A percentile compares a stretch with the other conserved stretches of the same genome.
phyloP scores from a whole-genome alignment of 1,284 basidiomycete species.

The Agaricales sp. region DNA sequence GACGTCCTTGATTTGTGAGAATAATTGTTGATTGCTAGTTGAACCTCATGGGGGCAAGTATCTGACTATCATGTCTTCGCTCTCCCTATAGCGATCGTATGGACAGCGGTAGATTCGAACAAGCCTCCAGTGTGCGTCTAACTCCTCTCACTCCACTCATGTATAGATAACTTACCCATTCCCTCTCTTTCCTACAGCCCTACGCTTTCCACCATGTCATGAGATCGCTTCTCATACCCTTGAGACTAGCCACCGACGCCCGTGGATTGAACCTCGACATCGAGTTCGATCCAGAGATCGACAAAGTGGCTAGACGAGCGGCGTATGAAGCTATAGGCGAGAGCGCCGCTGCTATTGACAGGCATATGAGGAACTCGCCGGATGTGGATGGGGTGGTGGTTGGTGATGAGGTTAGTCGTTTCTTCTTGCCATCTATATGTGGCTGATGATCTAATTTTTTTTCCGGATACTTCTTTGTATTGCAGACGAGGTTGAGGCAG shows the following conservation, averaged over 20 bases:
- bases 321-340: constrained; percentile 50
- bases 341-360: constrained; percentile 25
- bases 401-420: constrained; percentile 59
- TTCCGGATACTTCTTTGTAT: not conserved
- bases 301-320: constrained; percentile 50
- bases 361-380: constrained; percentile 29
- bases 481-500: constrained; percentile 56
- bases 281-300: constrained; percentile 66
- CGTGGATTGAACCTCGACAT: constrained; percentile 59
- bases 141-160: constrained; percentile 7
- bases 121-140: constrained; percentile 28
- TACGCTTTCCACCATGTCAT: constrained; percentile 82
- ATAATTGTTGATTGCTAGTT: constrained; percentile 28
- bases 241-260: constrained; percentile 67
- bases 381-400: constrained; percentile 57
- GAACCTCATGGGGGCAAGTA: no score
- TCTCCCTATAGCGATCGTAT: constrained; percentile 21
- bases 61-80: no score
- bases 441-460: not conserved
- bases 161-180: not conserved
- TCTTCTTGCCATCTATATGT: not conserved
- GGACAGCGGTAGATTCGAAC: constrained; percentile 43
- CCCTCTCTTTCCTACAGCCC: constrained; percentile 29
- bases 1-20: constrained; percentile 1
- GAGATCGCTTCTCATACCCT: constrained; percentile 68